Evolutionary conservation across 768 basidiomycete species (phyloP).

Genomic region (Tylopilus cervinicoccineus): DNA sequence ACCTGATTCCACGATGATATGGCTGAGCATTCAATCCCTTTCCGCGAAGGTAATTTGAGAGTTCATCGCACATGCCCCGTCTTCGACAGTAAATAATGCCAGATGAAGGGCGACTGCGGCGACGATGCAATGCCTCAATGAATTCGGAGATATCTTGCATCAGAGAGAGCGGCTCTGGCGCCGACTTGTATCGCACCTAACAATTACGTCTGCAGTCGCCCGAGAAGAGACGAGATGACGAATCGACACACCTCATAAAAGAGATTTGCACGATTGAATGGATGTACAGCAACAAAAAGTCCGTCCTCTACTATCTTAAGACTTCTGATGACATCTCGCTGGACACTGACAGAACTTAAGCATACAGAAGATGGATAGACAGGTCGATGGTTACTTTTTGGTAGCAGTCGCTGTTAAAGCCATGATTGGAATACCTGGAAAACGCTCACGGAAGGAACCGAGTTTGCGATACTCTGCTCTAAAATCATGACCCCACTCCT

Average conservation of each 20-base stretch:
- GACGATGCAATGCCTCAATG: constrained; percentile 57
- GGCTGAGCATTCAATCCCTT: constrained; percentile 66
- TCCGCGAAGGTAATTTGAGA: constrained; percentile 58
- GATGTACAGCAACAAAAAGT: constrained; percentile 64
- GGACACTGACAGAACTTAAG: constrained; percentile 48
- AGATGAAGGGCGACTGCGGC: constrained; percentile 55
- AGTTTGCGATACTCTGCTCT: constrained; percentile 69
- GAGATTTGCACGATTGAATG: constrained; percentile 76
- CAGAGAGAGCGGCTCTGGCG: constrained; percentile 46
- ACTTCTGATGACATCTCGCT: constrained; percentile 65
- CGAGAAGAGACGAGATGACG: not conserved
- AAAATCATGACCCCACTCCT: constrained; percentile 89
- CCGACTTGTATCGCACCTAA: constrained; percentile 61
- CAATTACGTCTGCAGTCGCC: not conserved
- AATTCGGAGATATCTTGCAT: constrained; percentile 67
- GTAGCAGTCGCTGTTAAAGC: constrained; percentile 86
- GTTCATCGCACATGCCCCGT: constrained; percentile 59
- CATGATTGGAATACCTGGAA: constrained; percentile 76
- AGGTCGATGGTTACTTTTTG: constrained; percentile 38
- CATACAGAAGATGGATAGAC: not conserved
- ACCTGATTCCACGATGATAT: constrained; percentile 74
- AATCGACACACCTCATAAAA: constrained; percentile 64
- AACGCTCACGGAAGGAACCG: constrained; percentile 64
- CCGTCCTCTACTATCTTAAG: constrained; percentile 55
- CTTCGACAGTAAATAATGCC: constrained; percentile 81